Base-by-base conservation (phyloP, 192 early-diverging fungal genomes). In the Gigaspora rosea region DNA sequence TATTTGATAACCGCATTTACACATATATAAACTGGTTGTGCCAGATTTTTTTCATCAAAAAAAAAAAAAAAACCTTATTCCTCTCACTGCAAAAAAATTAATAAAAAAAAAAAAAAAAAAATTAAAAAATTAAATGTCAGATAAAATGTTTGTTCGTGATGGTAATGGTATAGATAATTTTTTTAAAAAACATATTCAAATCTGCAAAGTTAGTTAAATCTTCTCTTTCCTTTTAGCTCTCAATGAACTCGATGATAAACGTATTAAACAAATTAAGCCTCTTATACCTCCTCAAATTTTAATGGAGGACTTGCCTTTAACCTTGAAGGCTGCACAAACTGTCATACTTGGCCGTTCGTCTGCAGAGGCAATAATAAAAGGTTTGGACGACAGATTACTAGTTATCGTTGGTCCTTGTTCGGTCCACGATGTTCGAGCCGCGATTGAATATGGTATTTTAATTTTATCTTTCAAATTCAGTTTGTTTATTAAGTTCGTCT, bases 221-320 rank as follows among this genome's bases (percentile, higher is more conserved):
- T 59, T n/a, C 18, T 59, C 9, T 16, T 27, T 22, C 16, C 33
- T 33, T 33, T 66, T 47, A 89, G 93, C 95, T 15, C 87, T 97
- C 22, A 97, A 97, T 80, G 96, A 96, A 82, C 91, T 96, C 69
- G 96, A 97, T 82, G 95, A 97, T 80, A 92, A 92, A 78, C 88
- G 94, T 63, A 96, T 97, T 81, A 87, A 87, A 59, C 85, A 89
- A 63, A 92, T 94, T 79, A 90, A 88, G 67, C 93, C 92, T 54
- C 82, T 94, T 69, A 91, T 97, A 73, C 93, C 93, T n/a, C 95
- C 95, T 41, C 93, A 94, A 84, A 93, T 97, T 78, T 88, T 97
- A 33, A 93, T 96, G 90, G 95, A 97, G 81, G 95, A 95, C 80
- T 79, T 91, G 70, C 94, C 94, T 51, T 81, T 96, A 49, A 91